A percentile compares a stretch with the other conserved stretches of the same genome.
Conservation (phyloP, 1,139 yeast species). For the Yamadazyma dushanensis region DNA sequence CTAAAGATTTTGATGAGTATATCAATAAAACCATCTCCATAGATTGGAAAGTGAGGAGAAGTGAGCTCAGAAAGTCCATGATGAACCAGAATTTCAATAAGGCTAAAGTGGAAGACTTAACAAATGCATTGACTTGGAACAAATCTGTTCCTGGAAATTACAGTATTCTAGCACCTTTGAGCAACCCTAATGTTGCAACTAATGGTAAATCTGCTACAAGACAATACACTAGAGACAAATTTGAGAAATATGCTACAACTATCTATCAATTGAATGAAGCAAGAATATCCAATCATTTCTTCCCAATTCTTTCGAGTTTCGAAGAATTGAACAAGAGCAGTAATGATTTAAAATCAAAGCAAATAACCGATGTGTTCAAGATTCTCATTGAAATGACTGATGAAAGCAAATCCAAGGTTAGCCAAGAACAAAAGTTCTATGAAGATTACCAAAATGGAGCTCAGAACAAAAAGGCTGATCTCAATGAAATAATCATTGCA, state of each 20-base stretch:
- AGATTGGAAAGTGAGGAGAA: slow-evolving; percentile 83
- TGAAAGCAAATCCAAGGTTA: slow-evolving; percentile 35
- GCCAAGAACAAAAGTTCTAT: slow-evolving; percentile 49
- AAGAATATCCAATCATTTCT: slow-evolving; percentile 52
- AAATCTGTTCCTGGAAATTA: slow-evolving; percentile 37
- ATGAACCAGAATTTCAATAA: slow-evolving; percentile 24
- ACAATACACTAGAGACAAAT: slow-evolving; percentile 54
- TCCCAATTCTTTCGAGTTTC: slow-evolving; percentile 53
- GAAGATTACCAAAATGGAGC: slow-evolving; percentile 28
- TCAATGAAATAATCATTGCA: slow-evolving; percentile 51
- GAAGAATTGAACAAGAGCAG: slow-evolving; percentile 52
- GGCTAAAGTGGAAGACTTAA: slow-evolving; percentile 10
- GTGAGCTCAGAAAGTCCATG: slow-evolving; percentile 67
- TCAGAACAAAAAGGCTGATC: slow-evolving; percentile 19
- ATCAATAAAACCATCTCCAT: slow-evolving; percentile 70
- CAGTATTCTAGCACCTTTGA: slow-evolving; percentile 36
- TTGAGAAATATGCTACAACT: slow-evolving; percentile 71
- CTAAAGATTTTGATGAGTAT: slow-evolving; percentile 79
- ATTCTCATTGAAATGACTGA: slow-evolving; percentile 48
- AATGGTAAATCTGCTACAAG: slow-evolving; percentile 21
- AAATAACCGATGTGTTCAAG: slow-evolving; percentile 64
- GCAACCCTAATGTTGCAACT: slow-evolving; percentile 14
- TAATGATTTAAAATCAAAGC: slow-evolving; percentile 59
- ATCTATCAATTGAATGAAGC: slow-evolving; percentile 70
- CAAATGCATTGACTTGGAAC: slow-evolving; percentile 32